Evolutionary conservation across 371 early-diverging fungal genomes (phyloP), one percentile per base, ranked within the genome.

Genomic region (Zancudomyces culisetae): DNA sequence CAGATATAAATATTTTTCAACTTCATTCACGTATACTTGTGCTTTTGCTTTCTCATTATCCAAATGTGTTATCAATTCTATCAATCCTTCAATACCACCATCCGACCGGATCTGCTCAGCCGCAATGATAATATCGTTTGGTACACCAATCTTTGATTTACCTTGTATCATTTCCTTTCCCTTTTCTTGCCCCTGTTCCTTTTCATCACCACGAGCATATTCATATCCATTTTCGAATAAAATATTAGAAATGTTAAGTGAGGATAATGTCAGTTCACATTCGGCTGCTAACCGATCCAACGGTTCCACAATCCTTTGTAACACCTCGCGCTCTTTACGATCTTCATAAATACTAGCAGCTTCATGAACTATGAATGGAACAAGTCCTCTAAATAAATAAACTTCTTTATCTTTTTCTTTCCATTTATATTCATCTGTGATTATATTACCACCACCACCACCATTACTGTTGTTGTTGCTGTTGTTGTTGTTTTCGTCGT

Each of bases 301-400:
- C 27, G 72, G 70, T 1, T 59, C 70, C 2, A 73, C 51, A 47
- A 85, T 73, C n/a, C 77, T 75, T n/a, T 65, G 72, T 28, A 71
- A 71, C 18, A 87, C 73, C 21, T 81, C 58, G 43, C 70, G 67
- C 30, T 90, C 84, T 58, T 80, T 84, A 39, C 79, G 73, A 56
- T 81, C 78, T 6, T 71, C 64, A 64, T 89, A 92, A 0, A 84
- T 72, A 42, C 83, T 83, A 0, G 77, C 82, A 0, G 87, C 86
- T 59, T 88, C 84, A 64, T 90, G 90, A 1, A 90, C 83, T 1
- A 83, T 83, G 66, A 86, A 81, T 4, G 94, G 94, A 1, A 90
- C 83, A n/a, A 92, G 66, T 2, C 71, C 71, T 40, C 75, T 70
- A 57, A 93, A 91, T 51, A 90, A 61, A n/a, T n/a, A n/a, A n/a